Percentiles rank a stretch among this genome's conserved stretches.
phyloP scores from a whole-genome alignment of 345 rosid genomes.

The Hevea brasiliensis region DNA sequence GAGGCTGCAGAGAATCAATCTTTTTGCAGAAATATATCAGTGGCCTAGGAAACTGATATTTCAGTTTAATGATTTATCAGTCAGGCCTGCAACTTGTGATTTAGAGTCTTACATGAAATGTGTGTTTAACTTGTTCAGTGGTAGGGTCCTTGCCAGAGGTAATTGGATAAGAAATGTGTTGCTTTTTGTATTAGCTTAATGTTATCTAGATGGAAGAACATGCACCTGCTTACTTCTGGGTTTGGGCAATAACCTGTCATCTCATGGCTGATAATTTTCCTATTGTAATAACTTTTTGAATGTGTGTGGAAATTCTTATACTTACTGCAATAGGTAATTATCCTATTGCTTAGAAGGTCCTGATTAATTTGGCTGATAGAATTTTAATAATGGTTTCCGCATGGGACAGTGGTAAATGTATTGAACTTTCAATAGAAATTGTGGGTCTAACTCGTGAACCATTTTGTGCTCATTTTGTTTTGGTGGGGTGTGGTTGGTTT shows the following conservation, averaged over 20 bases:
- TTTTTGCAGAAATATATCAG: background rate
- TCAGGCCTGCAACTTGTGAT: background rate
- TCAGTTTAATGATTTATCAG: background rate
- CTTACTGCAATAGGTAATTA: background rate
- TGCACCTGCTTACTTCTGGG: background rate
- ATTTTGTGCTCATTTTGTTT: too few relatives aligned
- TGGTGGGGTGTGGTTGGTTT: too few relatives aligned
- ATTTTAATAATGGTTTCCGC: background rate
- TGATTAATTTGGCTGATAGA: background rate
- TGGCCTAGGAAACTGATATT: background rate
- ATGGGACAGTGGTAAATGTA: background rate
- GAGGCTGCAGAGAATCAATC: background rate
- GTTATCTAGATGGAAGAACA: background rate
- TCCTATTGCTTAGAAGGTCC: background rate
- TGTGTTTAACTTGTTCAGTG: background rate
- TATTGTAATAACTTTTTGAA: background rate
- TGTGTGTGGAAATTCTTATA: background rate
- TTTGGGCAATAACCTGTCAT: background rate
- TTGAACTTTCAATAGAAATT: too few relatives aligned
- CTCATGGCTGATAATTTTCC: background rate
- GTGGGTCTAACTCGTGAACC: too few relatives aligned
- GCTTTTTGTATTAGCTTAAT: background rate
- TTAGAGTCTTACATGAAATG: too few relatives aligned
- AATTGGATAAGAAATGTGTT: background rate
- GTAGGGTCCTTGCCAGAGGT: background rate